Percentiles rank a stretch among this genome's conserved stretches.
phyloP scores from a whole-genome alignment of 495 filamentous ascomycete species.

The Xylaria curta region DNA sequence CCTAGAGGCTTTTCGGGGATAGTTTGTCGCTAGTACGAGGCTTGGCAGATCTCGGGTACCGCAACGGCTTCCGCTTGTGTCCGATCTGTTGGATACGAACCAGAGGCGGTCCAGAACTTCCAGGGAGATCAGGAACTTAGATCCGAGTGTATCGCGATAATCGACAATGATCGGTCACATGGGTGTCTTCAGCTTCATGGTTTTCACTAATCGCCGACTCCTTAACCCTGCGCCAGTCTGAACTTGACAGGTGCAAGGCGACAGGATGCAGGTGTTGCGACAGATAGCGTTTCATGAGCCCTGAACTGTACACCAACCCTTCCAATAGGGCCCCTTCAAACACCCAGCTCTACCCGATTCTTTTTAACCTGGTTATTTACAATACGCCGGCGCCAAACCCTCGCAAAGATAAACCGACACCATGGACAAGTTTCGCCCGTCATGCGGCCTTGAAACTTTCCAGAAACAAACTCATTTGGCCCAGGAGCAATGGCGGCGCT shows the following conservation, averaged over 20 bases:
- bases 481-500: slow-evolving; percentile 18
- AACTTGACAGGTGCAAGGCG: slow-evolving; percentile 17
- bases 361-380: background rate
- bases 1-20: background rate
- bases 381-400: slow-evolving; percentile 8
- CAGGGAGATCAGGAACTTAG: slow-evolving; percentile 6
- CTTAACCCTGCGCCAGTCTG: slow-evolving; percentile 13
- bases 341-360: background rate
- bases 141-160: background rate
- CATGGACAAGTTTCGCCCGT: slow-evolving; percentile 26
- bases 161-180: slow-evolving; percentile 11
- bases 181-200: background rate
- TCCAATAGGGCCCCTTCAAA: slow-evolving; percentile 3
- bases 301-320: background rate
- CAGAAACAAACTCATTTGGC: slow-evolving; percentile 35
- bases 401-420: slow-evolving; percentile 23
- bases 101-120: background rate
- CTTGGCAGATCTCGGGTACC: slow-evolving; percentile 11
- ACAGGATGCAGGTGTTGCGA: slow-evolving; percentile 7
- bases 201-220: background rate
- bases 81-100: slow-evolving; percentile 1
- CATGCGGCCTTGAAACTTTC: slow-evolving; percentile 35
- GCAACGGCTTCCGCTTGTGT: background rate
- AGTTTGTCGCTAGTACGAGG: background rate
- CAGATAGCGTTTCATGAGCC: slow-evolving; percentile 22